Evolutionary conservation across 2,329 filamentous ascomycete genomes (phyloP), one percentile per base, ranked within the genome.

Genomic region (Trichoderma sp.): DNA sequence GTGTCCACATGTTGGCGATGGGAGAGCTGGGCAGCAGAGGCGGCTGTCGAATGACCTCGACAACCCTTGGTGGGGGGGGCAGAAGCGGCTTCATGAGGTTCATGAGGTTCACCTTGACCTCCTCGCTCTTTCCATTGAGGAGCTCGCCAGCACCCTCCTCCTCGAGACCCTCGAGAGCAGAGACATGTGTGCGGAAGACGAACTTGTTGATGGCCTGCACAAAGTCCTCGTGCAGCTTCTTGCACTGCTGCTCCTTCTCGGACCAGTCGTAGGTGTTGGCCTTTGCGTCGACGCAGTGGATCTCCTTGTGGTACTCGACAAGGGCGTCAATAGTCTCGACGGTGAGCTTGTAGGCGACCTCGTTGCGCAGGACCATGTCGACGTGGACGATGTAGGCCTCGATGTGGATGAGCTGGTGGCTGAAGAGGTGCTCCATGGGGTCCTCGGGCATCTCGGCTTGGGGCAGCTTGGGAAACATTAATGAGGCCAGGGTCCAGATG

Each of bases 311-410:
- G 83, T 97, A 97, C 81, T 97, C 93, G 81, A 97, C 92, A 75
- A 99, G 89, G 67, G 93, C 85, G 79, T 97, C 94, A 84, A 99
- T 99, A 74, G 95, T 94, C 81, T 98, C 96, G 72, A 91, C 89
- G 28, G 95, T 98, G 79, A 99, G 89, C 88, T 99, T 99, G 89
- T 95, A 98, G 76, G 95, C 96, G 79, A 99, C 94, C 85, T 98
- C 96, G 81, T 97, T 96, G 83, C 95, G 92, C 78, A 97, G 90
- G 73, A 99, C 95, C 94, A 98, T 97, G 85, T 99, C 96, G 83
- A 99, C 94, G 83, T 98, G 95, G 73, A 99, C 96, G 77, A 98
- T 95, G 82, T 99, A 99, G 67, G 96, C 96, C 84, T 98, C 95
- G 77, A 98, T 86, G 81, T 98, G 94, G 79, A 98, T 86, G 80